A percentile compares a stretch with the other conserved stretches of the same genome.
Evolutionary conservation across 2,329 filamentous ascomycete genomes (phyloP).

Genomic region (Fusarium drepaniforme): DNA sequence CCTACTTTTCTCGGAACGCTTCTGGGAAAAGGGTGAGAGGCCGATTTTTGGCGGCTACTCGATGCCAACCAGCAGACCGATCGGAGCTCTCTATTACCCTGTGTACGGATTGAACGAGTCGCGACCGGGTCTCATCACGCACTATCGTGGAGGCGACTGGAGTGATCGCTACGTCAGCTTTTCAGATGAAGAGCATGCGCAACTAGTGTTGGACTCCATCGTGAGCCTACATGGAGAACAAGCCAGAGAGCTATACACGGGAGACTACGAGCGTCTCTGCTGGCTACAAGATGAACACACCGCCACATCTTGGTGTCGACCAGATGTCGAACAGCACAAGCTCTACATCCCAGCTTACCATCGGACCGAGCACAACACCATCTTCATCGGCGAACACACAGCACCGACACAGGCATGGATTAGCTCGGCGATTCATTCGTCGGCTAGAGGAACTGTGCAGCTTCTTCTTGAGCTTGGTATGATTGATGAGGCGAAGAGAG

Average conservation of each 20-base stretch:
- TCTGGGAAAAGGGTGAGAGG: conserved; percentile 64
- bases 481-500: conserved; percentile 35
- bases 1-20: conserved; percentile 68
- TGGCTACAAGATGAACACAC: conserved; percentile 22
- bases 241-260: conserved; percentile 1
- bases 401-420: conserved; percentile 81
- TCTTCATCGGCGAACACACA: conserved; percentile 78
- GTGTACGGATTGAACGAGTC: conserved; percentile 74
- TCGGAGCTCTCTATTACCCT: conserved; percentile 75
- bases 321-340: conserved; percentile 74
- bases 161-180: conserved; percentile 8
- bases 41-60: conserved; percentile 75
- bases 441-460: conserved; percentile 69
- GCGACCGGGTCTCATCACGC: conserved; percentile 71
- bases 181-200: conserved; percentile 49
- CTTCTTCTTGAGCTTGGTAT: conserved; percentile 48
- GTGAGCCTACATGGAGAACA: conserved; percentile 15
- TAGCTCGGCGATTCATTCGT: conserved; percentile 75
- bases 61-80: conserved; percentile 66
- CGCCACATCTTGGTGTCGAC: conserved; percentile 66
- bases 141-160: conserved; percentile 62
- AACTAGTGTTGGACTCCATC: conserved; percentile 16
- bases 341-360: conserved; percentile 80
- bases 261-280: conserved; percentile 20
- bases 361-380: conserved; percentile 74